phyloP scores from a whole-genome alignment of 345 rosid species.

The Melastoma malabathricum region DNA sequence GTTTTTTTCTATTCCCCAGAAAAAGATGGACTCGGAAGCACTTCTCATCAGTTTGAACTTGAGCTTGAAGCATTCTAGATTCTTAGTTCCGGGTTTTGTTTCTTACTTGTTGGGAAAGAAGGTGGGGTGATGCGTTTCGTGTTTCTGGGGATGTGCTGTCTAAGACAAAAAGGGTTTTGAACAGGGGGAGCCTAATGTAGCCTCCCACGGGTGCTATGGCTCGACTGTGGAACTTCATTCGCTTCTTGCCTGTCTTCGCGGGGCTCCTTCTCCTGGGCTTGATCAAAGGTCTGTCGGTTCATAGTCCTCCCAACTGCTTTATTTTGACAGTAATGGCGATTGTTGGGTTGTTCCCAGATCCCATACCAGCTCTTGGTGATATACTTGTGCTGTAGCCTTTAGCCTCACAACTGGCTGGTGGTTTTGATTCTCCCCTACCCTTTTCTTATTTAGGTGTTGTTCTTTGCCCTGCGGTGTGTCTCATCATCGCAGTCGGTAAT shows the following conservation, averaged over 20 bases:
- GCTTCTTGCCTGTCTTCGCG: constrained; percentile 79
- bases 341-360: not conserved
- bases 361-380: not conserved
- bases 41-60: too few relatives aligned
- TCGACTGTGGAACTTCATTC: constrained; percentile 50
- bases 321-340: too few relatives aligned
- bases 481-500: constrained; percentile 52
- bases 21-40: too few relatives aligned
- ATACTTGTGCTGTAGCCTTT: too few relatives aligned
- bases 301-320: too few relatives aligned
- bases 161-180: not conserved
- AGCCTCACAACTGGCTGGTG: not conserved
- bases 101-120: not conserved
- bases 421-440: not conserved
- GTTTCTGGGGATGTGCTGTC: not conserved
- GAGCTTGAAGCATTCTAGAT: not conserved
- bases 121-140: not conserved
- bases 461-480: constrained; percentile 58
- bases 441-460: constrained; percentile 39
- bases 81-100: not conserved
- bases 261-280: constrained; percentile 67
- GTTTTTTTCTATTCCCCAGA: too few relatives aligned
- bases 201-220: constrained; percentile 65
- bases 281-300: constrained; percentile 37
- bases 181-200: constrained; percentile 32